Conservation (phyloP, 2,329 filamentous ascomycete genomes). For the Fusarium sp. region DNA sequence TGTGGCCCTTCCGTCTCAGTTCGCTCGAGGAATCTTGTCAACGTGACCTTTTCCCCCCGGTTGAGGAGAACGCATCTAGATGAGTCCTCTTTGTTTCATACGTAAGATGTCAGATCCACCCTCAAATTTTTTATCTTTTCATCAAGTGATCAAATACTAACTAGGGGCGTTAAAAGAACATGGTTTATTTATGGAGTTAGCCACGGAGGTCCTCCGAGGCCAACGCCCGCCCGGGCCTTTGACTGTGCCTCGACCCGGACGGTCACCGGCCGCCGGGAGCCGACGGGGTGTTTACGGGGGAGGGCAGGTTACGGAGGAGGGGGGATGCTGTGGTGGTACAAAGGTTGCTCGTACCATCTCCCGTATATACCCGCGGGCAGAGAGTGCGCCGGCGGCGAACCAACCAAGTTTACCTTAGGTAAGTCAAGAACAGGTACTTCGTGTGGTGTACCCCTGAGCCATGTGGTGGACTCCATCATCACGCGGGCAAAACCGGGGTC, state of each 20-base stretch:
- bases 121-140: neutral
- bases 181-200: constrained; percentile 2
- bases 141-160: constrained; percentile 16
- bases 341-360: neutral
- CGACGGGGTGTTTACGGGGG: constrained; percentile 29
- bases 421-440: neutral
- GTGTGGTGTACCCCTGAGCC: constrained; percentile 2
- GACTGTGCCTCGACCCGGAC: constrained; percentile 14
- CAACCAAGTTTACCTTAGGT: constrained; percentile 2
- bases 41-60: constrained; percentile 10
- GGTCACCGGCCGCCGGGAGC: constrained; percentile 19
- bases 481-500: constrained; percentile 44
- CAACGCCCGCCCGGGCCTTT: constrained; percentile 14
- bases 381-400: neutral
- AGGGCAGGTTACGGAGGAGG: neutral
- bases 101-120: constrained; percentile 2
- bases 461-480: constrained; percentile 13
- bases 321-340: neutral
- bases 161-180: neutral
- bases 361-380: constrained; percentile 10
- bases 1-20: neutral
- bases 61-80: constrained; percentile 12
- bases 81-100: constrained; percentile 4
- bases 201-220: constrained; percentile 35
- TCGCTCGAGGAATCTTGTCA: neutral